Base-by-base conservation (phyloP, 1,139 yeast genomes). In the Suhomyces wounanorum region DNA sequence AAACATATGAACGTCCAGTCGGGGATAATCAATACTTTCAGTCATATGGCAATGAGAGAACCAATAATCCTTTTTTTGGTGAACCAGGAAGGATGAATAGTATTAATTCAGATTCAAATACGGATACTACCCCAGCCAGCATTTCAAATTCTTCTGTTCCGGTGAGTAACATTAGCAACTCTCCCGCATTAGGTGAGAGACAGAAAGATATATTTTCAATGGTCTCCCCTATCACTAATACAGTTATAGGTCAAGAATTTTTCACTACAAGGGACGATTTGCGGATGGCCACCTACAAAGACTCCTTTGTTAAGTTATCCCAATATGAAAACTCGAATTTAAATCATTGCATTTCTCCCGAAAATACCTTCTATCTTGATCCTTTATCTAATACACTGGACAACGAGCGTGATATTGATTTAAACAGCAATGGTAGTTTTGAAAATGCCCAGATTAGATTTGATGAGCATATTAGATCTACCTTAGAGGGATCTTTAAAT, bases 241-340 rank as follows among this genome's bases (percentile, higher is more conserved):
- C 46, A 35, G 43, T 51, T 2, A 48, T 53, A 17, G 59, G 53
- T 8, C 51, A 50, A n/a, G 62, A 57, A n/a, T 56, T 57, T 42
- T 56, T 47, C 45, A 49, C 55, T 1, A 54, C 61, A 3, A 59
- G 55, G 33, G 62, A 64, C 23, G 61, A 62, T 35, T 52, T 64
- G 33, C 52, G 63, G 31, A 40, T 53, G 38, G 65, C 66, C 0
- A 40, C 64, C 8, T 62, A 62, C 48, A 60, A 56, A 26, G 67
- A 64, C 40, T 50, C 65, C 0, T 52, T 59, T 6, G 42, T 44
- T 14, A 56, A 53, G 44, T 45, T 50, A 13, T 42, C 55, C 11
- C 53, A 50, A n/a, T 48, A 23, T 18, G 51, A 49, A 30, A 41
- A 43, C n/a, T 21, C 45, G 6, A 45, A 46, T 30, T 8, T 40